Evolutionary conservation across 106 monocot species (phyloP).

Genomic region (Apostasia shenzhenica): DNA sequence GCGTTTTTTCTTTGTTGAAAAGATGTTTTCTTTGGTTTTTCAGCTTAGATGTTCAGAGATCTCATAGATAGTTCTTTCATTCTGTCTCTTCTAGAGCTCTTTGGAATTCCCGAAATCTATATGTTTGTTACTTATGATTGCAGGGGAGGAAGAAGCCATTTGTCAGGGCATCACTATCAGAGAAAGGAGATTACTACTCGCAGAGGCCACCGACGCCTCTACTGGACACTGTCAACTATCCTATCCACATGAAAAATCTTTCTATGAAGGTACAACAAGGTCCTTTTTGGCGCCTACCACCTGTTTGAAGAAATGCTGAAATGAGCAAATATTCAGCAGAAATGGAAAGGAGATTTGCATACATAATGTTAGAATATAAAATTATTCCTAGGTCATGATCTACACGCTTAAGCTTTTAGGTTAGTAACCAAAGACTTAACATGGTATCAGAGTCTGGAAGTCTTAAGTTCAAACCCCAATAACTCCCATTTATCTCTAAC

Average conservation of each 20-base stretch:
- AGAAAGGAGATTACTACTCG: conserved; percentile 56
- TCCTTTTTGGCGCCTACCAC: not conserved
- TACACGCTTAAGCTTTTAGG: no score
- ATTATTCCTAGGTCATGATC: no score
- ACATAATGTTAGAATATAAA: no score
- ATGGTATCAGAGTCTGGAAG: no score
- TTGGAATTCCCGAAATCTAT: not conserved
- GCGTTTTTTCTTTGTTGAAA: not conserved
- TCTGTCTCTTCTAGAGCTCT: not conserved
- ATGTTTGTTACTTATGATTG: not conserved
- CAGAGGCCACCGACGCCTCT: conserved; percentile 86
- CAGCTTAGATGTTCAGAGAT: not conserved
- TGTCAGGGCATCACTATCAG: conserved; percentile 53
- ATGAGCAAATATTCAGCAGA: not conserved
- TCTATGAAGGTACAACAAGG: conserved; percentile 50
- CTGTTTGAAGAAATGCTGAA: conserved; percentile 13
- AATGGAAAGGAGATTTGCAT: no score
- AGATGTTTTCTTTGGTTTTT: not conserved
- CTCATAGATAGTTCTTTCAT: no score
- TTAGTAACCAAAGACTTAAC: no score
- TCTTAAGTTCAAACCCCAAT: no score
- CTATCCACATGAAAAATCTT: conserved; percentile 94
- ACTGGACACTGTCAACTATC: conserved; percentile 83
- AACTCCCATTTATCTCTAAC: no score
- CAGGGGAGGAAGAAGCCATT: conserved; percentile 43